Evolutionary conservation across 495 filamentous ascomycete genomes (phyloP).

Genomic region (Penicillium pancosmium): DNA sequence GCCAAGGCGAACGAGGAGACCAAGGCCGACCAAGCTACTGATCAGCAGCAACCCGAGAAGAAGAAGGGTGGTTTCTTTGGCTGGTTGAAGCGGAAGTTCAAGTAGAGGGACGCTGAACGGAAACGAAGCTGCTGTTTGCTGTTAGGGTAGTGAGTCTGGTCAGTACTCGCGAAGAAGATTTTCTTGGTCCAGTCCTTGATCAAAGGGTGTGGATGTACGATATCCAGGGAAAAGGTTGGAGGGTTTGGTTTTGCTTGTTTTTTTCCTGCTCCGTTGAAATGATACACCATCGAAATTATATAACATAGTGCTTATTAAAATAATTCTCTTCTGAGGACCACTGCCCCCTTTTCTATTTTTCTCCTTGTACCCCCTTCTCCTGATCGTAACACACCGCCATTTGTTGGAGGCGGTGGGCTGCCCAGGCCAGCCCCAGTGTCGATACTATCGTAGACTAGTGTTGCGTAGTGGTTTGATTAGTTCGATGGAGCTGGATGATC

Average conservation of each 20-base stretch:
- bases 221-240: constrained; percentile 17
- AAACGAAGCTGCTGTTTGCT: constrained; percentile 3
- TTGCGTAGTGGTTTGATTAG: background rate
- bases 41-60: constrained; percentile 22
- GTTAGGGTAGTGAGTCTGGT: background rate
- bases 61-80: constrained; percentile 36
- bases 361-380: background rate
- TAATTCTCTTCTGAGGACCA: constrained; percentile 8
- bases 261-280: constrained; percentile 21
- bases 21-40: constrained; percentile 21
- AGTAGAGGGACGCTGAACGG: constrained; percentile 8
- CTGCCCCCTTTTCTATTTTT: background rate
- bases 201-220: constrained; percentile 26
- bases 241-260: constrained; percentile 1
- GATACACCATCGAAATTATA: constrained; percentile 39
- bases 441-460: background rate
- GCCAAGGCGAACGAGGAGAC: constrained; percentile 11
- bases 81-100: constrained; percentile 37
- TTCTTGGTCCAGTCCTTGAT: constrained; percentile 1
- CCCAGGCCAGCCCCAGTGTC: background rate
- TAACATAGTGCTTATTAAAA: constrained; percentile 31
- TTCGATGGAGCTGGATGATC: constrained; percentile 10
- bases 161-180: constrained; percentile 2
- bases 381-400: background rate
- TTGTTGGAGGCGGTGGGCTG: background rate